Evolutionary conservation across 2,329 filamentous ascomycete genomes (phyloP).

Genomic region (Exserohilum rostratum): DNA sequence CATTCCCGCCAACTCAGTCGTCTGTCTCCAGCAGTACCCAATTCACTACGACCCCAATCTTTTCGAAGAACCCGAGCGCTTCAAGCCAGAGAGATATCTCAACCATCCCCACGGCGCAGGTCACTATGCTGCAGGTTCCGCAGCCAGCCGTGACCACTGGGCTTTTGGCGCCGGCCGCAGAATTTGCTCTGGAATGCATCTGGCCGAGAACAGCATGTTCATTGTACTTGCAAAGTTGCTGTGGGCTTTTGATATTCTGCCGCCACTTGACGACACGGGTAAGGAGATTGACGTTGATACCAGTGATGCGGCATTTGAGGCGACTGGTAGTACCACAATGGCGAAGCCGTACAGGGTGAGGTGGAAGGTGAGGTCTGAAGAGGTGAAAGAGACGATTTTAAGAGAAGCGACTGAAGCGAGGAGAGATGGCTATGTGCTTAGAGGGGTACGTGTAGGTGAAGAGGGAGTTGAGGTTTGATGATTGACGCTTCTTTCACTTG

Average conservation of each 20-base stretch:
- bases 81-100: slow-evolving; percentile 55
- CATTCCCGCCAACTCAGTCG: slow-evolving; percentile 51
- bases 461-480: slow-evolving; percentile 27
- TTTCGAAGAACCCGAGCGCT: slow-evolving; percentile 47
- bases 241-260: slow-evolving; percentile 56
- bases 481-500: too few species aligned
- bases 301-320: slow-evolving; percentile 43
- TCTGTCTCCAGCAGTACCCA: slow-evolving; percentile 37
- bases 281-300: slow-evolving; percentile 45
- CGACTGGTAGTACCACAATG: slow-evolving; percentile 37
- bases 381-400: slow-evolving; percentile 26
- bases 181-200: slow-evolving; percentile 51
- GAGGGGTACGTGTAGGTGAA: slow-evolving; percentile 39
- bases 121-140: slow-evolving; percentile 42
- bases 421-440: slow-evolving; percentile 40
- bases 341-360: slow-evolving; percentile 41
- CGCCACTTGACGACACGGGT: slow-evolving; percentile 45
- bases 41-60: slow-evolving; percentile 47
- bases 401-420: slow-evolving; percentile 36
- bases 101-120: slow-evolving; percentile 32
- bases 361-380: slow-evolving; percentile 32
- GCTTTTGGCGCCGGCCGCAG: slow-evolving; percentile 53
- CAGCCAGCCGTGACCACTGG: slow-evolving; percentile 44
- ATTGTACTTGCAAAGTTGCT: slow-evolving; percentile 54
- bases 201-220: slow-evolving; percentile 54